Evolutionary conservation across 1,139 yeast species (phyloP).

Genomic region (Geotrichum carabidarum): DNA sequence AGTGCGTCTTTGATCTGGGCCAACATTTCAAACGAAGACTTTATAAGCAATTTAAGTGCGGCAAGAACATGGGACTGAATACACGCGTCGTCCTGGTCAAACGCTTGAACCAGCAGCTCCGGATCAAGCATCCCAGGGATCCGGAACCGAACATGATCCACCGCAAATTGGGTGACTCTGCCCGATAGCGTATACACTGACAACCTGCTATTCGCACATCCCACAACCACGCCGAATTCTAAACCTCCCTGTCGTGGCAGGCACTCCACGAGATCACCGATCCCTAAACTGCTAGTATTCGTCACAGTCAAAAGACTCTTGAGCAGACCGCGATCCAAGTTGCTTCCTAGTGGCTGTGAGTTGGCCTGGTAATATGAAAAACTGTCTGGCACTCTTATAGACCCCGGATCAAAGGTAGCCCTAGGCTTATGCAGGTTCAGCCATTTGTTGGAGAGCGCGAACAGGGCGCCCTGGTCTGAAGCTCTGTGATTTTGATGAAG

Average conservation of each 20-base stretch:
- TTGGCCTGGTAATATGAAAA: neutral
- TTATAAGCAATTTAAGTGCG: slow-evolving; percentile 7
- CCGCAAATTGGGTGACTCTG: neutral
- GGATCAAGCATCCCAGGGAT: slow-evolving; percentile 5
- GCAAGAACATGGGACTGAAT: slow-evolving; percentile 2
- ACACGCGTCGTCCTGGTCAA: neutral
- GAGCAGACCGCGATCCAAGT: neutral
- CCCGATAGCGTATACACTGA: slow-evolving; percentile 7
- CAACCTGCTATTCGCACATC: neutral
- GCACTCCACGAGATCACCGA: slow-evolving; percentile 13
- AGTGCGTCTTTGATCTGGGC: slow-evolving; percentile 9
- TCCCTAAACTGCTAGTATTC: too few species aligned
- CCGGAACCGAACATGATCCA: slow-evolving; percentile 7
- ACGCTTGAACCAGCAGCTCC: neutral
- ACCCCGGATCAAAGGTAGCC: neutral
- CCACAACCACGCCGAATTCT: slow-evolving; percentile 4
- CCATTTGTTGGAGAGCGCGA: slow-evolving; percentile 18
- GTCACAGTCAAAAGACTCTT: neutral
- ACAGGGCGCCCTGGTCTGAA: neutral
- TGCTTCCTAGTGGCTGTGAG: neutral
- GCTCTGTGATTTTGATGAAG: neutral
- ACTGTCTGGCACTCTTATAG: neutral
- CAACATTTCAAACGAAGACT: slow-evolving; percentile 10
- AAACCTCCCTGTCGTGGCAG: neutral
- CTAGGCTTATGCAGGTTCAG: slow-evolving; percentile 5